Evolutionary conservation across 2,329 filamentous ascomycete species (phyloP), one percentile per base, ranked within the genome.

Genomic region (Thielaviopsis populi): DNA sequence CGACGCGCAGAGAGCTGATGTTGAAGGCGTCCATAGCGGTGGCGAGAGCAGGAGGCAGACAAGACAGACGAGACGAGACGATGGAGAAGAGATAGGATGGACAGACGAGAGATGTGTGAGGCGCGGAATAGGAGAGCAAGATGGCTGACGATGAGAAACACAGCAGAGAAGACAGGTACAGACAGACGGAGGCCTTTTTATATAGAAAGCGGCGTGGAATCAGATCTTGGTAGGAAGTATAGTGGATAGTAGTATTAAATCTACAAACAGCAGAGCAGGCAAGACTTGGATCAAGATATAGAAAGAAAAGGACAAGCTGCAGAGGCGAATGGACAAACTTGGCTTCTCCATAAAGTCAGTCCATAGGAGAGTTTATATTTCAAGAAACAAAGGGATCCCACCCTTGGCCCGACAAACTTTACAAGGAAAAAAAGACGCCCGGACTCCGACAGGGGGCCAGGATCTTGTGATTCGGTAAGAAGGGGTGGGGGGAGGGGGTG

Each of bases 1-100:
- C 48, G 33, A 62, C 48, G 22, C 48, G 48, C 30, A 62, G n/a
- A 17, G 46, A 54, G 40, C 40, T 60, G 58, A 60, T 60, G n/a
- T 54, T 60, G 58, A 66, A 61, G 22, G 64, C 62, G 19, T 63
- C 61, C 48, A 66, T 48, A n/a, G 11, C 27, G 24, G 11, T 17
- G 42, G 46, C n/a, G 46, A 17, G 22, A 30, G 33, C 17, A 10
- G 13, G 24, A 40, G n/a, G 13, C 19, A 54, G n/a, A 30, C 4
- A 41, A 40, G 22, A 50, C 42, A 13, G 22, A 33, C 37, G 61
- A 42, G 17, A 41, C 1, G 17, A 43, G 22, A 2, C 8, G 41
- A 43, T 11, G 10, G 17, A n/a, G 58, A 59, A 59, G 37, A 59
- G 50, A 54, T 15, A 54, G 22, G 50, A 54, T 15, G 30, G 22